Base-by-base conservation (phyloP, 495 filamentous ascomycete species). In the Lepraria neglecta region DNA sequence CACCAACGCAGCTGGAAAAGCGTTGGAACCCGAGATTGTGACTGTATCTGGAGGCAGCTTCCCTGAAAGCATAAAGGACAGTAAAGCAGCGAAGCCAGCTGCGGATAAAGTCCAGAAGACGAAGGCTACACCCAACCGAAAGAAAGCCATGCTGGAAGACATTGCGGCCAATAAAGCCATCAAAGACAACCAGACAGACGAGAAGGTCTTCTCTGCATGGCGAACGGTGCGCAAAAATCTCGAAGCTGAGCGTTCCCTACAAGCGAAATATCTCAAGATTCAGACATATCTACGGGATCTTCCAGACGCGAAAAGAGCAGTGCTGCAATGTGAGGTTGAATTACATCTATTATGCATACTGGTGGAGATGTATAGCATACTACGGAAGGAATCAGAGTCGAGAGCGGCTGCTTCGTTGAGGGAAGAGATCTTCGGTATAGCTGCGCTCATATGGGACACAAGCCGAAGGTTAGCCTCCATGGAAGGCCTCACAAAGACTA, bases 21-120 rank as follows among this genome's bases (percentile, higher is more conserved):
- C 73, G 6, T 71, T 91, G n/a, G 76, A 86, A 9, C 85, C 83
- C 4, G 80, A 88, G 65, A 78, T 69, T 0, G 77, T 89, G 46
- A 76, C 81, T 10, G 78, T 78, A 33, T 73, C 59, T 50, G 67
- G 65, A 3, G n/a, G 28, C 40, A 63, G 53, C 38, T 65, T 67
- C 27, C 45, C 50, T 47, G 40, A 44, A 48, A 4, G 27, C 19
- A 31, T 69, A 43, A 59, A 60, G 11, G 64, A 63, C 47, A 62
- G 4, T 27, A 66, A 67, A 27, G 59, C 70, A 52, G 62, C 24
- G 59, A 56, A 67, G 59, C 15, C 56, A 56, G 60, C 65, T 55
- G 64, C 55, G n/a, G 63, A 70, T 31, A 75, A 72, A 7, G 61
- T 54, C 11, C 65, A 60, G 31, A 66, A 66, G 19, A 60, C 62